phyloP scores from a whole-genome alignment of 345 rosid genomes.

The Psidium friedrichsthalianum region DNA sequence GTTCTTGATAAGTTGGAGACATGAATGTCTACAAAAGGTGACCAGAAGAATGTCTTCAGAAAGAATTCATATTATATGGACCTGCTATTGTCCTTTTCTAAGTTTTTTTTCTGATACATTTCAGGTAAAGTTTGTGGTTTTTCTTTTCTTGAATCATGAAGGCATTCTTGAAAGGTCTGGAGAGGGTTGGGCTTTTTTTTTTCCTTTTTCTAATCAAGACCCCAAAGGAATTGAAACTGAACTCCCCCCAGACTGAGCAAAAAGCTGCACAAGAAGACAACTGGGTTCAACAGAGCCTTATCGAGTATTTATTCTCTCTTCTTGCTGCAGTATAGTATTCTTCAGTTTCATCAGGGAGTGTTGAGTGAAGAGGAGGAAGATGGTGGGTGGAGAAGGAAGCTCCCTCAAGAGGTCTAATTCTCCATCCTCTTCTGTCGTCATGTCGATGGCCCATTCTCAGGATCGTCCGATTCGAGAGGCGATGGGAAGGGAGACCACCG shows the following conservation, averaged over 20 bases:
- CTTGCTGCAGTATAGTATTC: background rate
- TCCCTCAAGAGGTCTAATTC: background rate
- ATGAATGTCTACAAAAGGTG: background rate
- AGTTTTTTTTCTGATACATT: background rate
- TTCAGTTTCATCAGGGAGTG: background rate
- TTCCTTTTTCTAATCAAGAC: conserved; percentile 26
- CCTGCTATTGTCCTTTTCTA: background rate
- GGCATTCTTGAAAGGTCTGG: conserved; percentile 13
- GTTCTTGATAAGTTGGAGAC: background rate
- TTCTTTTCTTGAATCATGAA: conserved; percentile 19
- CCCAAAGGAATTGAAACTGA: conserved; percentile 19
- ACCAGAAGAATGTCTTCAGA: background rate
- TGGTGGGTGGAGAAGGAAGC: background rate
- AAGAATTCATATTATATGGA: background rate
- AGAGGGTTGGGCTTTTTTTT: conserved; percentile 13
- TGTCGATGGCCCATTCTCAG: background rate
- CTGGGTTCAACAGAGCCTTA: conserved; percentile 15
- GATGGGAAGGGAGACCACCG: background rate
- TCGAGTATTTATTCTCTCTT: conserved; percentile 25
- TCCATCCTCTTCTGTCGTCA: background rate
- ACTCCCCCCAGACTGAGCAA: conserved; percentile 9
- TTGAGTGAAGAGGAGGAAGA: background rate
- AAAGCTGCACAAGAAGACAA: conserved; percentile 37
- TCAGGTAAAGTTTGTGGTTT: background rate
- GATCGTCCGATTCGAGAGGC: background rate